Evolutionary conservation across 768 basidiomycete species (phyloP).

Genomic region (Nidularia pulvinata): DNA sequence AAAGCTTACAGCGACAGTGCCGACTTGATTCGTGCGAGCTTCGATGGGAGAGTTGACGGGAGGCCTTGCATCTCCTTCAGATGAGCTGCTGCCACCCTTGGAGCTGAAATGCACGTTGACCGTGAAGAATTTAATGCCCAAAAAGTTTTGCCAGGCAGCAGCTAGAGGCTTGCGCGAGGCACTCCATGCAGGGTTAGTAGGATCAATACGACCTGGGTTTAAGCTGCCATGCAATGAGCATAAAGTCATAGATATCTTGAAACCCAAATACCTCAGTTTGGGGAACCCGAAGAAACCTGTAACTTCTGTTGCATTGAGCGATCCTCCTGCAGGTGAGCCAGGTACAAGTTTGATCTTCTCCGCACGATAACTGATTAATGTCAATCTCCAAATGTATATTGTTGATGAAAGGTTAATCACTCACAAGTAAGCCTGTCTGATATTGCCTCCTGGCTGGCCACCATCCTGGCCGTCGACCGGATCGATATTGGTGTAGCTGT

Average conservation of each 20-base stretch:
- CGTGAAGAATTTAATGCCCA: conserved; percentile 48
- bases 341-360: conserved; percentile 46
- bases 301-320: conserved; percentile 42
- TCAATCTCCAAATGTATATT: too few relatives aligned
- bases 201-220: conserved; percentile 65
- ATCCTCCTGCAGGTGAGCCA: conserved; percentile 44
- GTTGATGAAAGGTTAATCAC: too few relatives aligned
- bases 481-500: conserved; percentile 46
- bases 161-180: conserved; percentile 60
- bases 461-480: conserved; percentile 58
- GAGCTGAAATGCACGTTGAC: conserved; percentile 62
- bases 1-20: conserved; percentile 46
- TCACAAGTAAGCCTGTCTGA: conserved; percentile 56
- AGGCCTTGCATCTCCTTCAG: conserved; percentile 54
- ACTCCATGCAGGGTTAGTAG: conserved; percentile 53
- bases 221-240: conserved; percentile 25
- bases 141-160: conserved; percentile 49
- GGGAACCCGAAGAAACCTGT: conserved; percentile 25
- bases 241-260: too few relatives aligned
- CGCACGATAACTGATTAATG: conserved; percentile 36
- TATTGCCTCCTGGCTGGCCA: conserved; percentile 63
- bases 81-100: conserved; percentile 55
- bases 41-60: conserved; percentile 54
- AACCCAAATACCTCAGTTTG: conserved; percentile 14
- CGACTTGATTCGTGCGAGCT: conserved; percentile 47